Evolutionary conservation across 495 filamentous ascomycete genomes (phyloP).

Genomic region (Podospora didyma): DNA sequence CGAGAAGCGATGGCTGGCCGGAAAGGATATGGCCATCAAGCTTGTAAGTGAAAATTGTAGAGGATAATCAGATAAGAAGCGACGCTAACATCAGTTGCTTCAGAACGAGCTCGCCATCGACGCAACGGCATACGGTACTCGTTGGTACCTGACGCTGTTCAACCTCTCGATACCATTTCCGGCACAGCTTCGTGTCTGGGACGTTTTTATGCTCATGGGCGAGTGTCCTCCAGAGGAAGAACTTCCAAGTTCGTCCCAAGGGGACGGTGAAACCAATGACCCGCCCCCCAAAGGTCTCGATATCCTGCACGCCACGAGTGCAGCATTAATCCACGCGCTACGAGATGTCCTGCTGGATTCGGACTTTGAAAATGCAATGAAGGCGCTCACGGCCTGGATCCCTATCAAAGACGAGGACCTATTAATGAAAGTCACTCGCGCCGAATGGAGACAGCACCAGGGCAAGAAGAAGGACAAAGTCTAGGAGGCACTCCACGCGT

Average conservation of each 20-base stretch:
- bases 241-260: constrained; percentile 11
- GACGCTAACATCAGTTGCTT: constrained; percentile 4
- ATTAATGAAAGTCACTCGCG: constrained; percentile 88
- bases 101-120: constrained; percentile 77
- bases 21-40: constrained; percentile 69
- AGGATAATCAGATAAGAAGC: neutral
- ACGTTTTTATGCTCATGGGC: constrained; percentile 96
- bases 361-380: constrained; percentile 98
- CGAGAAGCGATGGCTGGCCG: constrained; percentile 76
- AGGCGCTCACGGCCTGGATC: constrained; percentile 92
- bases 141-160: constrained; percentile 98
- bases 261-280: neutral
- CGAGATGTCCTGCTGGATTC: constrained; percentile 86
- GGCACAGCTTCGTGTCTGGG: constrained; percentile 97
- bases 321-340: constrained; percentile 89
- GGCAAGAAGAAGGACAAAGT: constrained; percentile 12
- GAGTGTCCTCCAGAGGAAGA: constrained; percentile 45
- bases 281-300: constrained; percentile 58
- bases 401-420: constrained; percentile 93
- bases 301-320: constrained; percentile 84
- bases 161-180: constrained; percentile 95
- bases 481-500: neutral
- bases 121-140: constrained; percentile 87
- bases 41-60: constrained; percentile 56
- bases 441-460: constrained; percentile 79